Evolutionary conservation across 129 eudicot species (phyloP).

Genomic region (Chrysanthemum lavandulifolium): DNA sequence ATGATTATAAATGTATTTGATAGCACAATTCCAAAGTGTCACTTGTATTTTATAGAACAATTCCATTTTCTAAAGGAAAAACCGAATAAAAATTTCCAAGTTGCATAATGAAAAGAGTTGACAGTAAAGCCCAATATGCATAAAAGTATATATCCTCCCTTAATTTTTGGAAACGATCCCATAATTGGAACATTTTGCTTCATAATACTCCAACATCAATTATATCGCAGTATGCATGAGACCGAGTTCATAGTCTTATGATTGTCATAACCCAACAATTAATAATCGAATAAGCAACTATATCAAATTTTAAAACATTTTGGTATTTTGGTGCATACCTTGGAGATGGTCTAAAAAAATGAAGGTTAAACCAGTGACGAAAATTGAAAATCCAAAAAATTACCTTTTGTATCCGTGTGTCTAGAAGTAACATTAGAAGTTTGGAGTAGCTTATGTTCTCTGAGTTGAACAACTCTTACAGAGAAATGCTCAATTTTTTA

Average conservation of each 20-base stretch:
- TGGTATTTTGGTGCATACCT: neutral
- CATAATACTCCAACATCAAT: neutral
- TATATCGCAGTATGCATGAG: neutral
- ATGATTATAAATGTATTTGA: too few relatives aligned
- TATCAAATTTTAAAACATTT: neutral
- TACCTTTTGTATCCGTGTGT: slow-evolving; percentile 76
- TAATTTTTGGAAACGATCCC: too few relatives aligned
- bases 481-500: slow-evolving; percentile 69
- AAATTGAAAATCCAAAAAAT: neutral
- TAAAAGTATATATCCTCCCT: too few relatives aligned
- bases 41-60: too few relatives aligned
- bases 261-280: neutral
- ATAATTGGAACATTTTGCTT: too few relatives aligned
- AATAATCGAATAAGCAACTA: neutral
- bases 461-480: slow-evolving; percentile 67
- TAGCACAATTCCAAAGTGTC: too few relatives aligned
- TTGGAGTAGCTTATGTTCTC: slow-evolving; percentile 70
- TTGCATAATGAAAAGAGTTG: too few relatives aligned
- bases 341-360: neutral
- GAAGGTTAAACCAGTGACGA: neutral
- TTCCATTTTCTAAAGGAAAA: too few relatives aligned
- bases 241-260: neutral
- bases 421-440: slow-evolving; percentile 63
- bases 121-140: too few relatives aligned
- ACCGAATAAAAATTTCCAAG: too few relatives aligned